A percentile compares a stretch with the other conserved stretches of the same genome.
phyloP scores from a whole-genome alignment of 345 rosid genomes.

The Eucalyptus tenuipes region DNA sequence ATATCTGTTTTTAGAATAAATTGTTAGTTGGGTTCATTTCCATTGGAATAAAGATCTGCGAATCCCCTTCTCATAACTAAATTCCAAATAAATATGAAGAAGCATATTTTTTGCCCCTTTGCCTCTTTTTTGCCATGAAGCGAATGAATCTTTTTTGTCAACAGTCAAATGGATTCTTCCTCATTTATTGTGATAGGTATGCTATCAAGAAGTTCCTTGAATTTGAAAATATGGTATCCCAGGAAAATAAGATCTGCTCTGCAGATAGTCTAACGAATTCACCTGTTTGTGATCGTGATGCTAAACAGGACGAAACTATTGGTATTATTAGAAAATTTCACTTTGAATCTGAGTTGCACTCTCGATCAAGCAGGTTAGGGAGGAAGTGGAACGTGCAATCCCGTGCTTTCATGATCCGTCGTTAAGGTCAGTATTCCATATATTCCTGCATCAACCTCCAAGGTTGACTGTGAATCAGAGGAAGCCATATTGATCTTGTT shows the following conservation, averaged over 20 bases:
- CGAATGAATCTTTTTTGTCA: background rate
- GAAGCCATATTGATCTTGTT: background rate
- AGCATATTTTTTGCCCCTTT: background rate
- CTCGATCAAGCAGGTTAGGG: background rate
- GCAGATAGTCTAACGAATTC: background rate
- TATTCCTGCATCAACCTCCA: background rate
- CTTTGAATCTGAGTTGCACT: background rate
- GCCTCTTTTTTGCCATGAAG: background rate
- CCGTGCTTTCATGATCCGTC: background rate
- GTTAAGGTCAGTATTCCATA: background rate
- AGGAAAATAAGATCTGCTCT: background rate
- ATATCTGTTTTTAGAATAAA: background rate
- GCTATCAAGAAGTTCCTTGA: background rate
- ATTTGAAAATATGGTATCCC: background rate
- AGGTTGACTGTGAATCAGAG: background rate
- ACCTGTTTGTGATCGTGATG: background rate
- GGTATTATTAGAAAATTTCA: background rate
- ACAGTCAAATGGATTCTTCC: background rate
- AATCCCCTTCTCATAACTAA: background rate
- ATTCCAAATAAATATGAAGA: background rate
- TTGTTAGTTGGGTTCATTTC: background rate
- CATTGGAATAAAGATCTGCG: background rate
- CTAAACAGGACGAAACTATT: background rate
- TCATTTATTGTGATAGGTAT: background rate
- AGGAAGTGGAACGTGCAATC: slow-evolving; percentile 1